A percentile compares a stretch with the other conserved stretches of the same genome.
Evolutionary conservation across 352 stramenopile genomes (phyloP).

Genomic region (Thalassiosira exigua): DNA sequence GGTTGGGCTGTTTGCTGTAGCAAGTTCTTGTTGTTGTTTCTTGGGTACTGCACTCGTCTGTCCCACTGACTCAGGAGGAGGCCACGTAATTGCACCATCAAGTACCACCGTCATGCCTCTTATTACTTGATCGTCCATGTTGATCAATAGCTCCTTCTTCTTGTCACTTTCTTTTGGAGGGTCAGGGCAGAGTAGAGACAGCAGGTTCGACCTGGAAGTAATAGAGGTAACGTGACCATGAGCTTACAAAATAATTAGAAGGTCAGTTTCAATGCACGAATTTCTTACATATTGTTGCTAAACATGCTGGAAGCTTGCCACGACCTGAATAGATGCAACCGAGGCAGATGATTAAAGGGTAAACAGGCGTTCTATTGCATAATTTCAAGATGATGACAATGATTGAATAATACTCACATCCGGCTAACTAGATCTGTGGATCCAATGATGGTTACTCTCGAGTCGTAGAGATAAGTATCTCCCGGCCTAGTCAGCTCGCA

Average conservation of each 20-base stretch:
- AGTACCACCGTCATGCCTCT: slow-evolving; percentile 67
- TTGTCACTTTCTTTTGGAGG: slow-evolving; percentile 28
- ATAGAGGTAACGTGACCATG: too few species aligned
- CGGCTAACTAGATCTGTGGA: slow-evolving; percentile 77
- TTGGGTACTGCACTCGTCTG: slow-evolving; percentile 36
- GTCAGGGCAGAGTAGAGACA: too few species aligned
- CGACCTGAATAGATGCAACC: slow-evolving; percentile 39
- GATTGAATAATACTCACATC: neutral
- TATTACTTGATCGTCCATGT: slow-evolving; percentile 68
- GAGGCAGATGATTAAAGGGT: neutral
- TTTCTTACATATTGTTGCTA: slow-evolving; percentile 69
- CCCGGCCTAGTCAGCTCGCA: slow-evolving; percentile 84
- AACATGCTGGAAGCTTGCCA: slow-evolving; percentile 75
- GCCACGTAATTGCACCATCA: slow-evolving; percentile 57
- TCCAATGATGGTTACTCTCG: slow-evolving; percentile 87
- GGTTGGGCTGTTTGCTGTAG: too few species aligned
- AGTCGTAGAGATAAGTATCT: slow-evolving; percentile 73
- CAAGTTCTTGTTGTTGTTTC: slow-evolving; percentile 8
- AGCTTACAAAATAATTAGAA: too few species aligned
- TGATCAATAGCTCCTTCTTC: slow-evolving; percentile 50
- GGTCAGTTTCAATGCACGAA: too few species aligned
- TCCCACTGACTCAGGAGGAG: slow-evolving; percentile 54
- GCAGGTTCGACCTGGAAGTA: too few species aligned
- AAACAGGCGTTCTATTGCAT: too few species aligned
- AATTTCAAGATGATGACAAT: neutral